Conservation (phyloP, 2,329 filamentous ascomycete species). For the Clonostachys rhizophaga region DNA sequence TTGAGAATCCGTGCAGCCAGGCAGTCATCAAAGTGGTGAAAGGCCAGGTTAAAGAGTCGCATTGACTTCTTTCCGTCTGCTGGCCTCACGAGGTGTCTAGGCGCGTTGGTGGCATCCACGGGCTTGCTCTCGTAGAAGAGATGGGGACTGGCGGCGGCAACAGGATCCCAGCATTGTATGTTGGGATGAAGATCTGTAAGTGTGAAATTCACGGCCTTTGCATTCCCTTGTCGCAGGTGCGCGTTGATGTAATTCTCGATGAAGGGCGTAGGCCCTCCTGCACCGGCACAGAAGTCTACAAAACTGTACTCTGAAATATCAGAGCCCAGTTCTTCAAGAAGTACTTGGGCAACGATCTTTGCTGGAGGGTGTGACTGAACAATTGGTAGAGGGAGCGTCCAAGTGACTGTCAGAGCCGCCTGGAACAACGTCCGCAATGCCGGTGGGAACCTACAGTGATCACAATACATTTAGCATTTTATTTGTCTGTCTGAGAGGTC, state of each 20-base stretch:
- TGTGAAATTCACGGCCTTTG: slow-evolving; percentile 46
- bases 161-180: slow-evolving; percentile 51
- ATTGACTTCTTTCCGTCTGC: slow-evolving; percentile 48
- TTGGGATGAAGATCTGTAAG: slow-evolving; percentile 65
- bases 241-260: slow-evolving; percentile 58
- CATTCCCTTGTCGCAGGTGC: slow-evolving; percentile 16
- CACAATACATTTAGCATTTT: no score
- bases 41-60: slow-evolving; percentile 68
- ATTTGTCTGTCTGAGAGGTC: background rate
- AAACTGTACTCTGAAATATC: slow-evolving; percentile 52
- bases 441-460: slow-evolving; percentile 53
- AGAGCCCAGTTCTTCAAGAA: slow-evolving; percentile 44
- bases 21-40: slow-evolving; percentile 71
- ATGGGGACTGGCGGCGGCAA: slow-evolving; percentile 46
- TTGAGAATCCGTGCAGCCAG: slow-evolving; percentile 56
- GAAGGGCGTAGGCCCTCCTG: slow-evolving; percentile 63
- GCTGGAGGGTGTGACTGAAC: slow-evolving; percentile 57
- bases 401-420: slow-evolving; percentile 58
- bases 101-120: slow-evolving; percentile 61
- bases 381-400: slow-evolving; percentile 56
- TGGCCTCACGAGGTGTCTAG: slow-evolving; percentile 36
- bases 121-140: slow-evolving; percentile 54
- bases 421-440: slow-evolving; percentile 62
- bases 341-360: slow-evolving; percentile 50
- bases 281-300: slow-evolving; percentile 74